Base-by-base conservation (phyloP, 768 basidiomycete species). In the Leccinum fibrillosum region DNA sequence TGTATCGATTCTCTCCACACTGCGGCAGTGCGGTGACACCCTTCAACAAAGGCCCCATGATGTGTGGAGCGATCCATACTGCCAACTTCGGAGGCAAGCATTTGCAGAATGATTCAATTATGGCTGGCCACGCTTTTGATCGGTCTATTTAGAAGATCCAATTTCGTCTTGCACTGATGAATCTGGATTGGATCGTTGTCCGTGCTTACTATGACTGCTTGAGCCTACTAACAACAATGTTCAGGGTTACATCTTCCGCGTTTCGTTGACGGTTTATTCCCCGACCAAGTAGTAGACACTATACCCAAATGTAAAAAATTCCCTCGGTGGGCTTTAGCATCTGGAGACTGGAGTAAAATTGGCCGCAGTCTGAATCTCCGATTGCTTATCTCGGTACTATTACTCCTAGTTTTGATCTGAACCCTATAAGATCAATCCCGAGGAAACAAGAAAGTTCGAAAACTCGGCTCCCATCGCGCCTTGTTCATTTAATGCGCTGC, bases 261-360 rank as follows among this genome's bases (percentile, higher is more conserved):
- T 28, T 28, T 28, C 28, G 28, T 28, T 28, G 32, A 13, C 32
- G 12, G 5, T 34, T 34, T 34, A 34, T 34, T 34, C 12, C 5
- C 32, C 7, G 26, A 52, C 55, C 49, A 52, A 28, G 28, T 28
- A 26, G 26, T 23, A 39, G 39, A n/a, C n/a, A n/a, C 39, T n/a
- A 12, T 39, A 48, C 47, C 45, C 53, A 62, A 62, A 58, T 49
- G 17, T 28, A 12, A 32, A 51, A 51, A 28, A 23, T 53, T 55
- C 56, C 56, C 64, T 53, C 34, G 34, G 28, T 3, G 48, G 47
- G 48, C 44, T 57, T 49, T 17, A 8, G 26, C 52, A 55, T 58
- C 62, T 52, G 49, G 59, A 59, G 66, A 57, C 62, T 52, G 51
- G 59, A 59, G 68, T 61, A 68, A 66, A 39, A 19, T 23, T 32